Evolutionary conservation across 208 protist genomes (phyloP).

Genomic region (Naegleria fowleri): DNA sequence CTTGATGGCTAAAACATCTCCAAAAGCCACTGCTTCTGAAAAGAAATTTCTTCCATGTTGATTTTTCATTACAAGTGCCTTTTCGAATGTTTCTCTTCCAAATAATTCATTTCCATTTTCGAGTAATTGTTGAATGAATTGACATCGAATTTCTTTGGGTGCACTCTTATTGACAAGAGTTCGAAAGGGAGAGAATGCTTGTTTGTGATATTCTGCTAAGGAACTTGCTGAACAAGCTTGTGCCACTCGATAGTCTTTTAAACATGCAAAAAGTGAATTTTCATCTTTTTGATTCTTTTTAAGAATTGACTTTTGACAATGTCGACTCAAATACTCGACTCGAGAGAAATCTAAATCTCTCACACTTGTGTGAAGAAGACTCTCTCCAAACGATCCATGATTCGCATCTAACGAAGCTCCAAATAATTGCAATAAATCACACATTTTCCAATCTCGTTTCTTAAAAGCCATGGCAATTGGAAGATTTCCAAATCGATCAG

Average conservation of each 20-base stretch:
- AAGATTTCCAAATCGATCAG: not conserved
- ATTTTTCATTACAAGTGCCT: not conserved
- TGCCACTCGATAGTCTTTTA: not conserved
- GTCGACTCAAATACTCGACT: not conserved
- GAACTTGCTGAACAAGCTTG: not conserved
- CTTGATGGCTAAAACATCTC: not conserved
- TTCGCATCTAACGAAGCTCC: not conserved
- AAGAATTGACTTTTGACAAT: not conserved
- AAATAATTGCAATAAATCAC: not conserved
- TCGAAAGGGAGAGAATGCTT: not conserved
- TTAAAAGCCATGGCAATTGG: not conserved
- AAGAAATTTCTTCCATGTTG: not conserved
- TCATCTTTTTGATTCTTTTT: constrained; percentile 9
- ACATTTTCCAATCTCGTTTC: not conserved
- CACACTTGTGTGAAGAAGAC: not conserved
- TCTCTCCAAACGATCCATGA: not conserved
- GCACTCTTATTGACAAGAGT: not conserved
- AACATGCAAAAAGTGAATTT: not conserved
- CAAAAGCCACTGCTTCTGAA: not conserved
- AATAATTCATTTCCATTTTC: not conserved
- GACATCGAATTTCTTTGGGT: not conserved
- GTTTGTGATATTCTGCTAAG: not conserved
- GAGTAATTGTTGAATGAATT: not conserved
- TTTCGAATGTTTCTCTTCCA: not conserved
- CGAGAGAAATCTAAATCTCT: not conserved